Base-by-base conservation (phyloP, 257 asterid genomes). In the Primulina eburnea region DNA sequence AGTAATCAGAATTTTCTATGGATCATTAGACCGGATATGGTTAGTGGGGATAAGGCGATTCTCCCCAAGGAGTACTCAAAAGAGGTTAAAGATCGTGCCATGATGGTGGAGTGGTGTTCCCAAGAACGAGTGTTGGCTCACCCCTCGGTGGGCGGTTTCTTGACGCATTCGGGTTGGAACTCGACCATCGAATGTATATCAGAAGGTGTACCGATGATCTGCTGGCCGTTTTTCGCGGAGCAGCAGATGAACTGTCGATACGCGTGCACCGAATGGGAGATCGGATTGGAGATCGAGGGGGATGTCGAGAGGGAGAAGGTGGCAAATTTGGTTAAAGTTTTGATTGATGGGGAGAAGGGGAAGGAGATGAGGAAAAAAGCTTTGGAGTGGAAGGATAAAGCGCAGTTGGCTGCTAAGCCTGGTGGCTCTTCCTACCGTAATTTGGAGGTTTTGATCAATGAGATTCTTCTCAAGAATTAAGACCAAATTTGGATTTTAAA, bases 151-250 rank as follows among this genome's bases (percentile, higher is more conserved):
- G 95, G 87, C 0, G 89, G 78, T 9, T 88, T 85, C 29, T 56
- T 88, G 74, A 88, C 95, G 5, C 91, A 88, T 50, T 83, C 80
- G 2, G 94, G 94, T 0, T 87, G 94, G 94, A 87, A 87, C 60
- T 87, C 94, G 65, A 87, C 88, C 0, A 47, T 83, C 0, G 95
- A 88, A 61, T 82, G 91, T 4, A 30, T 84, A 7, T 77, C 89
- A 8, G 87, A 75, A 66, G 91, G 91, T 16, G 80, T 72, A 28
- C 92, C 91, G 4, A 84, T 88, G 89, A 85, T 88, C 0, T 80
- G 89, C 47, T 88, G 95, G 95, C 95, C 95, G 3, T 85, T 88
- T 43, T 87, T 88, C 21, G 88, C 95, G 0, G 95, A 88, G 65
- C 95, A 88, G 73, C 95, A 79, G 72, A 88, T 86, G 0, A 88